These are phyloP conservation scores for Suillus weaverae DNA, from an alignment of 768 basidiomycete species.

Conservation along the genomic window DNA sequence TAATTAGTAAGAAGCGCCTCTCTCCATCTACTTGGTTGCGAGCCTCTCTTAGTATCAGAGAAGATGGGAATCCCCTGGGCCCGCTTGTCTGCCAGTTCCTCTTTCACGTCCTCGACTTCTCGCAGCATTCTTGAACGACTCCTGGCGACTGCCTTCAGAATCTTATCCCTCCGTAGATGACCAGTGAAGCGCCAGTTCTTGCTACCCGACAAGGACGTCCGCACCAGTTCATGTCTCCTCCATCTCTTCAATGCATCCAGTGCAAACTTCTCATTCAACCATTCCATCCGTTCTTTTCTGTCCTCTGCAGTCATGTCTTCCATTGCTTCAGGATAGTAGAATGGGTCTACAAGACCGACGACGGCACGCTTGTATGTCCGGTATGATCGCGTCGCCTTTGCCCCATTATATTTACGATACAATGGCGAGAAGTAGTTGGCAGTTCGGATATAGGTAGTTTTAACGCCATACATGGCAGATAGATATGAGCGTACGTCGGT, in stretches of 20 bases:
- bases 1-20: not conserved
- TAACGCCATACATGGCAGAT: slow-evolving; percentile 79
- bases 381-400: slow-evolving; percentile 34
- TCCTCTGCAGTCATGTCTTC: slow-evolving; percentile 73
- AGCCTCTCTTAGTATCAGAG: slow-evolving; percentile 14
- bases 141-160: slow-evolving; percentile 49
- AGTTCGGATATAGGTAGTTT: slow-evolving; percentile 94
- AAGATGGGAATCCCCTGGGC: slow-evolving; percentile 24
- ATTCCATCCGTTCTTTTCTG: slow-evolving; percentile 54
- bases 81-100: slow-evolving; percentile 28
- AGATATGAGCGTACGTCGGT: slow-evolving; percentile 90
- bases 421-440: slow-evolving; percentile 78
- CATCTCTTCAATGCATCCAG: slow-evolving; percentile 36
- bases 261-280: slow-evolving; percentile 63
- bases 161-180: slow-evolving; percentile 46
- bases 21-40: not conserved
- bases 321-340: slow-evolving; percentile 83
- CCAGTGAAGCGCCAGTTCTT: slow-evolving; percentile 40
- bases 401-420: slow-evolving; percentile 28
- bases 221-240: slow-evolving; percentile 35
- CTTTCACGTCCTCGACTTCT: slow-evolving; percentile 39
- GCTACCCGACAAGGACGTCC: slow-evolving; percentile 36
- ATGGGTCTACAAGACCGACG: slow-evolving; percentile 88
- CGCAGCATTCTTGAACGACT: slow-evolving; percentile 44
- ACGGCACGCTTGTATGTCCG: slow-evolving; percentile 88